phyloP scores from a whole-genome alignment of 2,329 filamentous ascomycete species.

The Aspergillus sergii region DNA sequence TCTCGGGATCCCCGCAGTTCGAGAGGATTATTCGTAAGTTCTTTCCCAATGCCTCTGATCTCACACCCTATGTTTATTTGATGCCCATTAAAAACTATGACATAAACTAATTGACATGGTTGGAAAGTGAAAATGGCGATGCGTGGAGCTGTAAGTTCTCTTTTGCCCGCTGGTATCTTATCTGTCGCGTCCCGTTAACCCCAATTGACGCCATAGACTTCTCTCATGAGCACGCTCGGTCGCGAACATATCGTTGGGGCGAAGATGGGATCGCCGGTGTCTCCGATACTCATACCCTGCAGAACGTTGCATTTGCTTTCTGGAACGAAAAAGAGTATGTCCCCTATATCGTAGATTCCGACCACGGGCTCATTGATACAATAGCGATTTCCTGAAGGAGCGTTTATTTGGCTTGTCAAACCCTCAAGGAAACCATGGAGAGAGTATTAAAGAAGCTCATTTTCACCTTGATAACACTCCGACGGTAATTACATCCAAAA shows the following conservation, averaged over 20 bases:
- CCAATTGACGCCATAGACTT: conserved; percentile 66
- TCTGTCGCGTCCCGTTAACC: neutral
- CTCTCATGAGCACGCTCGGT: conserved; percentile 87
- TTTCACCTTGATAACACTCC: conserved; percentile 97
- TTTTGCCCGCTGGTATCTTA: neutral
- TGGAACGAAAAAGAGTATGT: conserved; percentile 95
- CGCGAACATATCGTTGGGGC: conserved; percentile 89
- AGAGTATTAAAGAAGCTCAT: conserved; percentile 94
- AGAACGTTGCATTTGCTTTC: conserved; percentile 94
- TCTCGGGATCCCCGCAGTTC: conserved; percentile 55
- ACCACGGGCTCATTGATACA: neutral
- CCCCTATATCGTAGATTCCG: neutral
- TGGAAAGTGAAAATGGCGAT: conserved; percentile 72
- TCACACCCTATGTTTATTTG: neutral
- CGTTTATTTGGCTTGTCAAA: conserved; percentile 93
- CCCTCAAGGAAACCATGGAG: conserved; percentile 94
- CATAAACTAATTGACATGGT: conserved; percentile 7
- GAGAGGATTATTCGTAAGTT: conserved; percentile 83
- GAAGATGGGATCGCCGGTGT: conserved; percentile 97
- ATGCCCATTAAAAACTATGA: neutral
- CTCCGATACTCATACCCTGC: conserved; percentile 84
- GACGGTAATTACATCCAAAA: conserved; percentile 47
- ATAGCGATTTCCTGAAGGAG: conserved; percentile 88
- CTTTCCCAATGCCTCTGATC: neutral
- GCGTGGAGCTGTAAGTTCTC: conserved; percentile 84